phyloP scores from a whole-genome alignment of 352 stramenopile genomes.

The Globisporangium carolinianum region DNA sequence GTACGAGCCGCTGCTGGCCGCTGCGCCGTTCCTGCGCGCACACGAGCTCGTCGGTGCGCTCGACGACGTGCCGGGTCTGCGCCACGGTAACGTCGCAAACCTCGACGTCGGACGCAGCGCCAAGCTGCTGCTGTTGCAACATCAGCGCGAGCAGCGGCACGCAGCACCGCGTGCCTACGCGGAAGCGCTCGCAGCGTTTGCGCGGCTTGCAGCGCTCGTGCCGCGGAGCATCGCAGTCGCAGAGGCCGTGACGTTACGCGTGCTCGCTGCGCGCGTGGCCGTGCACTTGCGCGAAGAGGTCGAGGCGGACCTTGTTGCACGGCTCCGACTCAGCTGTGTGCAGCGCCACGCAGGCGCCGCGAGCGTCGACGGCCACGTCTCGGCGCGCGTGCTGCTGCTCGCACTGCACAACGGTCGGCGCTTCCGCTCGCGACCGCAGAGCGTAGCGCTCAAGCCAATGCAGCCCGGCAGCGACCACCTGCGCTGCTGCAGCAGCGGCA shows the following conservation, averaged over 20 bases:
- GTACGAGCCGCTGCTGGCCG: slow-evolving; percentile 50
- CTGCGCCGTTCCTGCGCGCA: slow-evolving; percentile 65
- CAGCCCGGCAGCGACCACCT: slow-evolving; percentile 65
- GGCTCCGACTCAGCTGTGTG: slow-evolving; percentile 57
- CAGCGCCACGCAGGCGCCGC: slow-evolving; percentile 39
- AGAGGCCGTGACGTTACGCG: slow-evolving; percentile 50
- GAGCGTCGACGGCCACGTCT: slow-evolving; percentile 57
- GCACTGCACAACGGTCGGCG: slow-evolving; percentile 86
- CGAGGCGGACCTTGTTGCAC: slow-evolving; percentile 52
- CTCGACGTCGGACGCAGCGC: slow-evolving; percentile 63
- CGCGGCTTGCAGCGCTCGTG: slow-evolving; percentile 51
- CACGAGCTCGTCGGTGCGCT: slow-evolving; percentile 85
- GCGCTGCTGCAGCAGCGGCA: slow-evolving; percentile 13
- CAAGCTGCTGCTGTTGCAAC: slow-evolving; percentile 31
- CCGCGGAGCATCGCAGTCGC: slow-evolving; percentile 50
- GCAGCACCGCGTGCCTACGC: slow-evolving; percentile 18
- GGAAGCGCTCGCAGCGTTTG: slow-evolving; percentile 45
- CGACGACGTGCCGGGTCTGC: slow-evolving; percentile 69
- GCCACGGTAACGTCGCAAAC: slow-evolving; percentile 60
- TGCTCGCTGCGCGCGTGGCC: slow-evolving; percentile 41
- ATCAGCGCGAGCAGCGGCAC: slow-evolving; percentile 21
- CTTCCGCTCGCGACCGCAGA: slow-evolving; percentile 62
- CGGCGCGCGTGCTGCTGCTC: slow-evolving; percentile 73
- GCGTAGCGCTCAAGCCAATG: slow-evolving; percentile 58
- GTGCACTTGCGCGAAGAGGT: slow-evolving; percentile 70